Conservation (phyloP, 1,139 yeast genomes). For the Hemisphaericaspora xylofermentans region DNA sequence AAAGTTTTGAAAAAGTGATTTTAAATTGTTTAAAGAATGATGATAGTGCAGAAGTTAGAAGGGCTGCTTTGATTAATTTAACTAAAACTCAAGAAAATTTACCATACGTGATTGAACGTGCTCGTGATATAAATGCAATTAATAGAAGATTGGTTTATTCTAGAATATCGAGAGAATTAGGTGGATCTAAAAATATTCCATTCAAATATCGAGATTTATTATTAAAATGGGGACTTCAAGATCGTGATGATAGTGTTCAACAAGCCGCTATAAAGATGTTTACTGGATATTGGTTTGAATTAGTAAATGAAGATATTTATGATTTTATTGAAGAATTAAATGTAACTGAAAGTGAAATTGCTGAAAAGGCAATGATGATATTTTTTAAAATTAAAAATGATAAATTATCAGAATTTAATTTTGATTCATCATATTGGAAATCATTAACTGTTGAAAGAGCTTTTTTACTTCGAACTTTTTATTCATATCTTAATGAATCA, state of each 20-base stretch:
- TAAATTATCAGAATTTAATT: constrained; percentile 52
- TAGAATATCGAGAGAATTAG: constrained; percentile 64
- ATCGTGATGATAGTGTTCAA: constrained; percentile 74
- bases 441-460: constrained; percentile 73
- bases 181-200: constrained; percentile 60
- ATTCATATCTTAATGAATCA: constrained; percentile 59
- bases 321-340: constrained; percentile 71
- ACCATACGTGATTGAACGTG: constrained; percentile 71
- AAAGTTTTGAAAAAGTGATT: constrained; percentile 21
- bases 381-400: constrained; percentile 67
- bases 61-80: constrained; percentile 77
- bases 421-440: constrained; percentile 65
- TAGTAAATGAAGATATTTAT: constrained; percentile 66
- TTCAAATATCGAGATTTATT: constrained; percentile 63
- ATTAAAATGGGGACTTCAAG: constrained; percentile 82
- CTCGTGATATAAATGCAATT: constrained; percentile 71
- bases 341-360: constrained; percentile 59
- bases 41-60: constrained; percentile 82
- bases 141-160: constrained; percentile 76
- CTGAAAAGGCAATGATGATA: constrained; percentile 63
- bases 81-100: constrained; percentile 54
- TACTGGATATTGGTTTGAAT: constrained; percentile 68
- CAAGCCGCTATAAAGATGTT: constrained; percentile 73
- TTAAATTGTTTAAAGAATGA: constrained; percentile 67
- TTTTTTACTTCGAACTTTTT: constrained; percentile 67